Percentiles rank a stretch among this genome's conserved stretches.
Evolutionary conservation across 1,284 basidiomycete species (phyloP).

Genomic region (Microbotryum silenes-acaulis): DNA sequence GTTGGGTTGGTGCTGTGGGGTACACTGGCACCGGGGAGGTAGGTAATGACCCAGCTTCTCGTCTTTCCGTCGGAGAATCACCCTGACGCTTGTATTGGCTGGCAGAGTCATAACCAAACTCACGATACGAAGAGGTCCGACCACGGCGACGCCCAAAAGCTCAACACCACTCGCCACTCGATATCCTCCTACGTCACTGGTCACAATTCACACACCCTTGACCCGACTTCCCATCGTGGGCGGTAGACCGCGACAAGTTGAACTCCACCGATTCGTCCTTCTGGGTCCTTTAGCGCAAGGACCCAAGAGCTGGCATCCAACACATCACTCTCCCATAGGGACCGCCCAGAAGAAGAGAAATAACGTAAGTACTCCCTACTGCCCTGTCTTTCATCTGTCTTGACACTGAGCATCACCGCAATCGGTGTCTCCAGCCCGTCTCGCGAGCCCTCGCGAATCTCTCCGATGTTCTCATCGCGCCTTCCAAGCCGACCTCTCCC

Average conservation of each 20-base stretch:
- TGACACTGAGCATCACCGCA: background rate
- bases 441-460: background rate
- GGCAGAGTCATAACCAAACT: conserved; percentile 21
- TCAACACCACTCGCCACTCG: background rate
- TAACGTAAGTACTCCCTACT: background rate
- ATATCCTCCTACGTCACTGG: conserved; percentile 21
- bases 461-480: background rate
- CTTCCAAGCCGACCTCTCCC: background rate
- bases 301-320: conserved; percentile 24
- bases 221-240: conserved; percentile 4
- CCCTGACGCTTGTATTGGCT: background rate
- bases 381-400: background rate
- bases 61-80: background rate
- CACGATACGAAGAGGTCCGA: conserved; percentile 13
- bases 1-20: conserved; percentile 11
- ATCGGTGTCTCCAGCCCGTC: conserved; percentile 1
- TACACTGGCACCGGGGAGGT: conserved; percentile 19
- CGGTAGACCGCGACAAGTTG: conserved; percentile 8
- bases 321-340: background rate
- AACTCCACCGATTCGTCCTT: conserved; percentile 10
- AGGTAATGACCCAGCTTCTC: background rate
- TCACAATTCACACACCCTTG: conserved; percentile 18
- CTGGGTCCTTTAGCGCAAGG: conserved; percentile 16
- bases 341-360: background rate
- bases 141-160: background rate